Evolutionary conservation across 2,329 filamentous ascomycete genomes (phyloP).

Genomic region (Neopestalotiopsis rosae): DNA sequence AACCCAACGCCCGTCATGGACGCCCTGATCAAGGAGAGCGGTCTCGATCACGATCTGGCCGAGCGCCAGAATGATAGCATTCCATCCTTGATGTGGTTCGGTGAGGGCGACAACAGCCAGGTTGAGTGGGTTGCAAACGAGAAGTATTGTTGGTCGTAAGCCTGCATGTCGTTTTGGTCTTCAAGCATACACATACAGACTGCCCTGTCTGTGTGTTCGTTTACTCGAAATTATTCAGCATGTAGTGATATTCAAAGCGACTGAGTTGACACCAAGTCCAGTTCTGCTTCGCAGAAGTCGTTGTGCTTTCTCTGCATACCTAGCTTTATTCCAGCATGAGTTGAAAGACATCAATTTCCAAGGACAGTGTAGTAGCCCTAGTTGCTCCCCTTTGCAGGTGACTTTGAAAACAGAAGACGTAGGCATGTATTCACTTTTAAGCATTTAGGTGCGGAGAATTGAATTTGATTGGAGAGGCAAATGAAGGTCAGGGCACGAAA

Average conservation of each 20-base stretch:
- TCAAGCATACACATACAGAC: background rate
- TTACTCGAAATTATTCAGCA: background rate
- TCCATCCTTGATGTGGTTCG: conserved; percentile 75
- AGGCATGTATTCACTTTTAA: too few species aligned
- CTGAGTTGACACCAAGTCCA: too few species aligned
- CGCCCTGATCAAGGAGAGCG: conserved; percentile 51
- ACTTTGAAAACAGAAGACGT: too few species aligned
- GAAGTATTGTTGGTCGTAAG: conserved; percentile 79
- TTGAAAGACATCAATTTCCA: too few species aligned
- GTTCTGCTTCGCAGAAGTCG: too few species aligned
- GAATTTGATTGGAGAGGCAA: too few species aligned
- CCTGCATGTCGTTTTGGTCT: background rate
- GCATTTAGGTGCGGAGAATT: too few species aligned
- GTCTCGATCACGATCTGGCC: conserved; percentile 55
- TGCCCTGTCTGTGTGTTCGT: background rate
- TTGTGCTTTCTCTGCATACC: too few species aligned
- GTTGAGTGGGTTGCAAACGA: conserved; percentile 78
- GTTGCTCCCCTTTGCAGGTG: too few species aligned
- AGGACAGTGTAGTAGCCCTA: too few species aligned
- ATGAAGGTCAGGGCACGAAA: too few species aligned
- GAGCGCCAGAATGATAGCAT: conserved; percentile 71
- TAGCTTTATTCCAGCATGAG: too few species aligned
- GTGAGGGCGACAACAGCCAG: conserved; percentile 52
- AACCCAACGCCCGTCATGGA: conserved; percentile 69
- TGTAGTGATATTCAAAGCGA: background rate